Conservation (phyloP, 2,329 filamentous ascomycete genomes). For the Lasiodiplodia gonubiensis region DNA sequence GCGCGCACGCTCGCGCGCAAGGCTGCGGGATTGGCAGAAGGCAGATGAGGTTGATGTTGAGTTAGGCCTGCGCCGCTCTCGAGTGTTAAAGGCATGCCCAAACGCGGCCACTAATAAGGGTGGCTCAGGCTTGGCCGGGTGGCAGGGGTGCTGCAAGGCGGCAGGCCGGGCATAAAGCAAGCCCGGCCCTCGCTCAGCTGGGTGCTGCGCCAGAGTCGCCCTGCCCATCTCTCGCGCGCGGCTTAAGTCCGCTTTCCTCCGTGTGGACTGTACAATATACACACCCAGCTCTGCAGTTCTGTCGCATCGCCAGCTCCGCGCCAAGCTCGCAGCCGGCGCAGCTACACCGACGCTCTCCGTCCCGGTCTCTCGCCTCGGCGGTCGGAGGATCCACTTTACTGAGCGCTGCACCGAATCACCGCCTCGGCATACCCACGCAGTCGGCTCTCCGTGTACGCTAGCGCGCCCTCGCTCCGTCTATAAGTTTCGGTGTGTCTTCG, state of each 20-base stretch:
- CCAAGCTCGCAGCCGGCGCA: slow-evolving; percentile 17
- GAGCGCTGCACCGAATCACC: slow-evolving; percentile 16
- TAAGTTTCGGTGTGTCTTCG: slow-evolving; percentile 23
- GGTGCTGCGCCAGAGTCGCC: slow-evolving; percentile 19
- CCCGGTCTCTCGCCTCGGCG: slow-evolving; percentile 23
- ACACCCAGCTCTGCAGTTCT: slow-evolving; percentile 2
- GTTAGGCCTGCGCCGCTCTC: slow-evolving; percentile 5
- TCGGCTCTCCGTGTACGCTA: slow-evolving; percentile 12
- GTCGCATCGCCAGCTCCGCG: slow-evolving; percentile 5
- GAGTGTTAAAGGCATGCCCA: background rate
- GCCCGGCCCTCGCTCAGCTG: slow-evolving; percentile 21
- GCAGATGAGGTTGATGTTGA: slow-evolving; percentile 11
- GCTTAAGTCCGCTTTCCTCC: slow-evolving; percentile 19
- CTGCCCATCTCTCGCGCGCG: slow-evolving; percentile 3
- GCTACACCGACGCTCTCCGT: slow-evolving; percentile 25
- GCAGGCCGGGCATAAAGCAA: slow-evolving; percentile 26
- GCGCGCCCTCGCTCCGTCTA: slow-evolving; percentile 26
- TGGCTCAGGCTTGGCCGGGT: slow-evolving; percentile 16
- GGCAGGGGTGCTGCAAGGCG: slow-evolving; percentile 17
- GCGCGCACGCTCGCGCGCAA: background rate
- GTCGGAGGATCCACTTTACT: slow-evolving; percentile 15
- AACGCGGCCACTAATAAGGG: slow-evolving; percentile 1
- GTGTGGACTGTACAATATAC: background rate
- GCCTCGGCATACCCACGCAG: slow-evolving; percentile 21
- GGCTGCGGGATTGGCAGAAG: slow-evolving; percentile 1